Base-by-base conservation (phyloP, 306 rosid species). In the Rubus idaeus region DNA sequence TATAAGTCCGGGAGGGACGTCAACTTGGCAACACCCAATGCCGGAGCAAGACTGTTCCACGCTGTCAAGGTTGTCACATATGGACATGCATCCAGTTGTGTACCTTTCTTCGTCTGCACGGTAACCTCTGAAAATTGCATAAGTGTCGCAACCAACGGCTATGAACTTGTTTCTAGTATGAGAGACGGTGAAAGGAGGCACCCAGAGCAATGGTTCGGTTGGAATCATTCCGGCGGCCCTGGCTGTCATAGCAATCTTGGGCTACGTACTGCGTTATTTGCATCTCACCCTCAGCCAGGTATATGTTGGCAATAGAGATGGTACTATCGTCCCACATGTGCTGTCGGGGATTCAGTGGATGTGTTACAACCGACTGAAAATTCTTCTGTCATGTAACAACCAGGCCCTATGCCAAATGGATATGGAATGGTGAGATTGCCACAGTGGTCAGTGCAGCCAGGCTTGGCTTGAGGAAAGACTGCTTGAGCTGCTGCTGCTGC, bases 11-110 rank as follows among this genome's bases (percentile, higher is more conserved):
- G 2, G 2, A 0, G 83, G 83, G 13, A 80, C 41, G 10, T 44
- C 13, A 6, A 39, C 23, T 11, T 80, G 79, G 78, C 83, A 80
- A 35, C 83, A 80, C 16, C 79, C 83, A 23, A 46, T 2, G 0
- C 79, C 75, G 11, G 21, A 35, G 39, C 83, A 74, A 2, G 77
- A 41, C 8, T 68, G 0, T 42, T 10, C 44, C 39, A 52, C 23
- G 2, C 44, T 26, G n/a, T 16, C 3, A 16, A 12, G 42, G 8
- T 16, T 21, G 65, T 14, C 16, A 2, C 76, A 35, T 40, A 26
- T 23, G 37, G 79, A 8, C 40, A 57, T 3, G 56, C 76, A 7
- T 0, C 68, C 77, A 2, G 53, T 44, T 10, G 18, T 10, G 46
- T 8, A 18, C 10, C 14, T 10, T 3, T n/a, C 44, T 3, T 17